These are phyloP conservation scores for Debaryomyces sp. DNA, from an alignment of 1,139 yeast genomes.

Conservation along the genomic window DNA sequence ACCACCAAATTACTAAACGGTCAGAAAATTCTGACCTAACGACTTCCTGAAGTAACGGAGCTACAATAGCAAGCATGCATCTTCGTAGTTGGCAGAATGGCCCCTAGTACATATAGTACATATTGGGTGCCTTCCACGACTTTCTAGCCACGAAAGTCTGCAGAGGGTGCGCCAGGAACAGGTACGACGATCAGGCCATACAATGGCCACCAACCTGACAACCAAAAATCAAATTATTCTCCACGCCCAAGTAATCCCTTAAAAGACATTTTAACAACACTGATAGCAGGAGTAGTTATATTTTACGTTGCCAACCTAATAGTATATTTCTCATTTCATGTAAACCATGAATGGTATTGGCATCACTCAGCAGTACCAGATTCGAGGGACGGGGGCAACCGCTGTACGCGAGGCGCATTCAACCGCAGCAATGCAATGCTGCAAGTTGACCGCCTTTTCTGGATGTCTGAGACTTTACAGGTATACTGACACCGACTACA, in stretches of 20 bases:
- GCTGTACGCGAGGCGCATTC: neutral
- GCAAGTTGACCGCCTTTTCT: neutral
- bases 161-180: neutral
- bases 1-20: neutral
- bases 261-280: neutral
- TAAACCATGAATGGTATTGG: neutral
- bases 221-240: neutral
- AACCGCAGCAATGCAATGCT: neutral
- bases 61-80: neutral
- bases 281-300: neutral
- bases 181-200: too few species aligned
- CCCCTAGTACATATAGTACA: neutral
- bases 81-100: neutral
- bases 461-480: neutral
- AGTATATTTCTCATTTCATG: neutral
- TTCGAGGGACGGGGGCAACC: neutral
- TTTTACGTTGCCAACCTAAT: neutral
- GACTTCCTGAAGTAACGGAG: neutral
- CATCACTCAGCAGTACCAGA: neutral
- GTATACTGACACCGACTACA: neutral
- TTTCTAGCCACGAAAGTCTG: neutral
- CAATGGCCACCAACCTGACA: neutral
- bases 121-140: neutral
- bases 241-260: neutral
- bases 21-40: neutral